These are phyloP conservation scores for Penicillium bialowiezense DNA, from an alignment of 495 filamentous ascomycete genomes.

Conservation along the genomic window DNA sequence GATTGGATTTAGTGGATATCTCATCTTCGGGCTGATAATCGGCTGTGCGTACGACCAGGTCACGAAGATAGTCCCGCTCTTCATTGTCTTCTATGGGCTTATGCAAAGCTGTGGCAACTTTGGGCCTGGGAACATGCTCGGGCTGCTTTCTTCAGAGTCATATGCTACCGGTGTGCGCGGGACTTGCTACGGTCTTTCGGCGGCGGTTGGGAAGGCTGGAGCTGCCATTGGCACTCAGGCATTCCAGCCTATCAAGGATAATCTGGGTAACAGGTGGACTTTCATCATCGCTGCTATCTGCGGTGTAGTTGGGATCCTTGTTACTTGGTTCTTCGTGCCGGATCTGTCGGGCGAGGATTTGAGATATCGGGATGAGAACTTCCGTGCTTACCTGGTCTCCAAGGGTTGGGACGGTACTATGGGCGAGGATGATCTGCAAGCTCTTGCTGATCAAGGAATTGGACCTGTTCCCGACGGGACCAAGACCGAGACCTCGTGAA, in stretches of 20 bases:
- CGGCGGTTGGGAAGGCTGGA: conserved; percentile 52
- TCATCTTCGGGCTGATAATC: conserved; percentile 52
- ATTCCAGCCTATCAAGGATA: conserved; percentile 43
- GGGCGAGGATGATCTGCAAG: conserved; percentile 40
- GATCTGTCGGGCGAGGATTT: conserved; percentile 46
- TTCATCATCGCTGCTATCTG: conserved; percentile 54
- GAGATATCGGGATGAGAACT: conserved; percentile 38
- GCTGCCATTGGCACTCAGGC: conserved; percentile 52
- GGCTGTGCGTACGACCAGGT: conserved; percentile 47
- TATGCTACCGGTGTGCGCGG: conserved; percentile 52
- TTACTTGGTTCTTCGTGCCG: conserved; percentile 51
- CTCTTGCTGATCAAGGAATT: conserved; percentile 27
- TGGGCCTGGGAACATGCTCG: conserved; percentile 52
- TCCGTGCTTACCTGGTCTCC: conserved; percentile 43
- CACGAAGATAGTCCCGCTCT: conserved; percentile 49
- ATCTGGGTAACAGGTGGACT: conserved; percentile 48
- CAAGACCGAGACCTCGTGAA: not conserved
- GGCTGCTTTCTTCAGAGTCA: conserved; percentile 46
- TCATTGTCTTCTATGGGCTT: conserved; percentile 54
- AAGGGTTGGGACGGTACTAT: conserved; percentile 49
- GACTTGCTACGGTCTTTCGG: conserved; percentile 50
- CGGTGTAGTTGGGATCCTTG: conserved; percentile 47
- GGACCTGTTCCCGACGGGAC: not conserved
- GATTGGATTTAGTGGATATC: conserved; percentile 50
- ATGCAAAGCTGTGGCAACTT: conserved; percentile 52